Percentiles rank a stretch among this genome's conserved stretches.
Evolutionary conservation across 495 filamentous ascomycete genomes (phyloP).

Genomic region (Daldinia caldariorum): DNA sequence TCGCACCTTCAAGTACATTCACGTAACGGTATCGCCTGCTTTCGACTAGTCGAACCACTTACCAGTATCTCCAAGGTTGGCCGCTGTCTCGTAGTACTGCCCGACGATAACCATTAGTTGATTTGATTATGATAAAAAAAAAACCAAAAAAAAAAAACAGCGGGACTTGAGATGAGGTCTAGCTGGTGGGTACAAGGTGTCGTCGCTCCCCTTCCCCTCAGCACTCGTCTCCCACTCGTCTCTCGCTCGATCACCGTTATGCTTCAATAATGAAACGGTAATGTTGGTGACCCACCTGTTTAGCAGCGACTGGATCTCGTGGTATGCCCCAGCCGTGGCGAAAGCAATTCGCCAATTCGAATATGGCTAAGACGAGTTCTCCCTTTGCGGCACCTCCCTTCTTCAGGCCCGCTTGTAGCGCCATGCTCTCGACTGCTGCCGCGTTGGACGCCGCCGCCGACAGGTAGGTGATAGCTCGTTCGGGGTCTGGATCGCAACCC

Average conservation of each 20-base stretch:
- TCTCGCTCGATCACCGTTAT: slow-evolving; percentile 15
- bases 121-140: slow-evolving; percentile 35
- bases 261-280: slow-evolving; percentile 38
- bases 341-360: slow-evolving; percentile 94
- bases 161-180: slow-evolving; percentile 27
- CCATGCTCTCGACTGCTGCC: slow-evolving; percentile 82
- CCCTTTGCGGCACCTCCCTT: slow-evolving; percentile 96
- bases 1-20: slow-evolving; percentile 24
- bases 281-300: slow-evolving; percentile 55
- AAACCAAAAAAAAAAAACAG: slow-evolving; percentile 21
- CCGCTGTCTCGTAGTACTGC: slow-evolving; percentile 96
- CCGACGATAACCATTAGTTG: slow-evolving; percentile 46
- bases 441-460: slow-evolving; percentile 91
- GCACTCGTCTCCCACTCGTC: slow-evolving; percentile 21
- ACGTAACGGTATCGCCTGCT: slow-evolving; percentile 31
- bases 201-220: slow-evolving; percentile 10
- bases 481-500: slow-evolving; percentile 79
- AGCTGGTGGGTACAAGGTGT: slow-evolving; percentile 23
- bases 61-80: slow-evolving; percentile 90
- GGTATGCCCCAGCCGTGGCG: slow-evolving; percentile 94
- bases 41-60: slow-evolving; percentile 41
- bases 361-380: slow-evolving; percentile 97
- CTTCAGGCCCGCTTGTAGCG: slow-evolving; percentile 84
- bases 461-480: slow-evolving; percentile 81
- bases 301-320: slow-evolving; percentile 88